These are phyloP conservation scores for Xerocomus subilludens DNA, from an alignment of 1,284 basidiomycete species.

Conservation along the genomic window DNA sequence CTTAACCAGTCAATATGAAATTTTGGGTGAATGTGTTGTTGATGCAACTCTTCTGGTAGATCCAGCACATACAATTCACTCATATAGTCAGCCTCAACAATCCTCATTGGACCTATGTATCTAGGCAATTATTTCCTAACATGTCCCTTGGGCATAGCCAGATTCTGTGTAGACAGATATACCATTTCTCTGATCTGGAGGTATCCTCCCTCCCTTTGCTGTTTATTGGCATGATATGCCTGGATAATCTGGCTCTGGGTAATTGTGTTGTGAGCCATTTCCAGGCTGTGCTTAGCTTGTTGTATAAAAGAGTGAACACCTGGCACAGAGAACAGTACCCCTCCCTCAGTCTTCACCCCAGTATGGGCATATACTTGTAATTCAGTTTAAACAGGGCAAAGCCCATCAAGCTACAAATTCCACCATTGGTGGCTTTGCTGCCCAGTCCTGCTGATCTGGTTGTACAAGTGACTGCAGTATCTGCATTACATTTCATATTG, in stretches of 20 bases:
- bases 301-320: not conserved
- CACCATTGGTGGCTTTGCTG: not conserved
- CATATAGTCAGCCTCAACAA: not conserved
- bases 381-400: not conserved
- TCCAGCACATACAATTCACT: not conserved
- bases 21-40: not conserved
- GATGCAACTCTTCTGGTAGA: not conserved
- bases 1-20: not conserved
- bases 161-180: not conserved
- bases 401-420: not conserved
- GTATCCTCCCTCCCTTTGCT: not conserved
- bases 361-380: not conserved
- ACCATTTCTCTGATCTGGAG: not conserved
- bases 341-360: not conserved
- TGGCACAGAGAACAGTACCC: not conserved
- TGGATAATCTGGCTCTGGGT: not conserved
- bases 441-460: not conserved
- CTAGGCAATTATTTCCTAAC: not conserved
- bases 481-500: not conserved
- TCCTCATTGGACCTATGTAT: not conserved
- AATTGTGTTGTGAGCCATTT: not conserved
- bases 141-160: not conserved
- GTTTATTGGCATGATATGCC: not conserved
- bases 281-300: not conserved
- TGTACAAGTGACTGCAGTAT: not conserved